Percentiles rank a stretch among this genome's conserved stretches.
Evolutionary conservation across 73 alveolate genomes (phyloP).

Genomic region (Effrenium voratum): DNA sequence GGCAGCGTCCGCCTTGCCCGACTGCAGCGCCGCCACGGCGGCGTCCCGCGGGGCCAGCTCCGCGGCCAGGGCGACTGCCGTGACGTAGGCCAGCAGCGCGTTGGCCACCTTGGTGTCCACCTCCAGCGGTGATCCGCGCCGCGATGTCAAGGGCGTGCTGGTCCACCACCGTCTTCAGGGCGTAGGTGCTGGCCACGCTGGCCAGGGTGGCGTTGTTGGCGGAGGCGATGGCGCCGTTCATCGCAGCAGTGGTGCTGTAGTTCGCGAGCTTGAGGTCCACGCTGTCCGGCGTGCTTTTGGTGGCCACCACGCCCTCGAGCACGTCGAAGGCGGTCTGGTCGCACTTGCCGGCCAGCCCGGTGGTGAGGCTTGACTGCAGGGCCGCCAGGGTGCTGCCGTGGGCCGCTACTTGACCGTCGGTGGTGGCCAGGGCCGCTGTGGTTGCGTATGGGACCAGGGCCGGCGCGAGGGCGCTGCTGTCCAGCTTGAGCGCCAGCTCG

Average conservation of each 20-base stretch:
- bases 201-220: neutral
- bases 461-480: no score
- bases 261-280: neutral
- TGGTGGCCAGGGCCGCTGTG: neutral
- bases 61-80: neutral
- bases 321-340: neutral
- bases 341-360: neutral
- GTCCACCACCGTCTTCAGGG: neutral
- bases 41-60: neutral
- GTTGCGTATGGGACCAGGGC: neutral
- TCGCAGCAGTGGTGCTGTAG: neutral
- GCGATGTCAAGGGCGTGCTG: neutral
- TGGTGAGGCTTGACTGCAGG: neutral
- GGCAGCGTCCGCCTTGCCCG: no score
- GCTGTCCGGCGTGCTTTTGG: neutral
- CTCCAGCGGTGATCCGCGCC: neutral
- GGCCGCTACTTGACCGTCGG: neutral
- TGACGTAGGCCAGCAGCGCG: neutral
- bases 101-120: neutral
- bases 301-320: neutral
- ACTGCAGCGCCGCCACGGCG: neutral
- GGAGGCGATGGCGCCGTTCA: neutral
- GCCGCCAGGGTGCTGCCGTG: neutral
- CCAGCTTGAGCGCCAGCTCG: neutral
- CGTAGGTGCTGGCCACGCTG: neutral